Conservation (phyloP, 306 rosid species). For the Dalbergia oliveri region DNA sequence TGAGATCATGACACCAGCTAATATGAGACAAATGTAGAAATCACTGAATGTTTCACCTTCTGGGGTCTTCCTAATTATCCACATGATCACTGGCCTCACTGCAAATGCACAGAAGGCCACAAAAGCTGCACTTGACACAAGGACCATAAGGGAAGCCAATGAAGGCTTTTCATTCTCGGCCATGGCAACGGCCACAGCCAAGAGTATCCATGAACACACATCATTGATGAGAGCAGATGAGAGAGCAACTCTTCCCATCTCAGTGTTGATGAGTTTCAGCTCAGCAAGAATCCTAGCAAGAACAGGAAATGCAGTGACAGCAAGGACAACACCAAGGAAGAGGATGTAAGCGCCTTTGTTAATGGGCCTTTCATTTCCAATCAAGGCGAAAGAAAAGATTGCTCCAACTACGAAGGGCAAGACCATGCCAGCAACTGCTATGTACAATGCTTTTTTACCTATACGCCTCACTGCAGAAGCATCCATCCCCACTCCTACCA, state of each 20-base stretch:
- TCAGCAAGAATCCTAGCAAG: conserved; percentile 83
- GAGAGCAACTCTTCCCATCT: conserved; percentile 75
- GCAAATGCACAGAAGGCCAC: conserved; percentile 56
- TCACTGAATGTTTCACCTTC: conserved; percentile 84
- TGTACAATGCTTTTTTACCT: conserved; percentile 64
- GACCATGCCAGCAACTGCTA: conserved; percentile 71
- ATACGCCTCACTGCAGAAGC: conserved; percentile 53
- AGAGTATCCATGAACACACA: conserved; percentile 71
- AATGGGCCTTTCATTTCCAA: neutral
- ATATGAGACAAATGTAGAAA: conserved; percentile 69
- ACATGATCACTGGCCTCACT: conserved; percentile 64
- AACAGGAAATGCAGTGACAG: conserved; percentile 83
- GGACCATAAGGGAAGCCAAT: conserved; percentile 65
- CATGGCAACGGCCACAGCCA: conserved; percentile 70
- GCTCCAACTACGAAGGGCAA: conserved; percentile 72
- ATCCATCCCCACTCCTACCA: conserved; percentile 89
- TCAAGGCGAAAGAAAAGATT: conserved; percentile 52
- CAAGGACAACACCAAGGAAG: conserved; percentile 76
- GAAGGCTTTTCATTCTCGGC: conserved; percentile 56
- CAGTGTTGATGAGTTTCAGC: conserved; percentile 78
- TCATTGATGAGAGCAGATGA: conserved; percentile 81
- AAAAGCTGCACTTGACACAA: conserved; percentile 62
- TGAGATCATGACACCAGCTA: conserved; percentile 83
- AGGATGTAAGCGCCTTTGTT: conserved; percentile 57
- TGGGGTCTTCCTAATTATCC: conserved; percentile 78